phyloP scores from a whole-genome alignment of 2,329 filamentous ascomycete genomes.

The Cordyceps fumosorosea region DNA sequence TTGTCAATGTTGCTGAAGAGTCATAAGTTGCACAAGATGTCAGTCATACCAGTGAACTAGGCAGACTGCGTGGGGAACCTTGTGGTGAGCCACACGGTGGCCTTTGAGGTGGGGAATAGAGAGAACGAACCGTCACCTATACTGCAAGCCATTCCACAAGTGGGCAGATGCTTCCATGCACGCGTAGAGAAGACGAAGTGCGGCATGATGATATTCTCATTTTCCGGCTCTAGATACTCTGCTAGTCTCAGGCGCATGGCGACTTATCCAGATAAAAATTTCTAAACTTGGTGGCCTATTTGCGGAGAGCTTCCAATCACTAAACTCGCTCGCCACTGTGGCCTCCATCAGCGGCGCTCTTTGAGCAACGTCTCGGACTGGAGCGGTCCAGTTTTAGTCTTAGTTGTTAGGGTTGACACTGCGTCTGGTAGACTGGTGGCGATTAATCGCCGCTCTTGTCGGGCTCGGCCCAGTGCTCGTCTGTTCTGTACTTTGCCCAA shows the following conservation, averaged over 20 bases:
- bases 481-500: background rate
- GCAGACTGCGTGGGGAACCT: constrained; percentile 6
- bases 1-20: background rate
- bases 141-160: background rate
- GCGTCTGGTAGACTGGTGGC: too few species aligned
- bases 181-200: background rate
- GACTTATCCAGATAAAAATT: background rate
- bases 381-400: background rate
- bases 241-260: background rate
- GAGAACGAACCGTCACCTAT: background rate
- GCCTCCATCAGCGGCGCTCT: too few species aligned
- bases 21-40: background rate
- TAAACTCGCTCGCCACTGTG: too few species aligned
- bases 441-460: background rate
- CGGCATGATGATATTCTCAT: background rate
- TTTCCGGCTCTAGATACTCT: background rate
- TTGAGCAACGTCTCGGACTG: too few species aligned
- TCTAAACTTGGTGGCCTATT: too few species aligned
- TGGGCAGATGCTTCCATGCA: background rate
- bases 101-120: constrained; percentile 1
- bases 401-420: background rate
- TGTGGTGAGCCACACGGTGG: constrained; percentile 8
- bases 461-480: background rate
- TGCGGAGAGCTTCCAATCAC: too few species aligned
- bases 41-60: background rate